Conservation (phyloP, 805 yeast species). For the Candida michaelii region DNA sequence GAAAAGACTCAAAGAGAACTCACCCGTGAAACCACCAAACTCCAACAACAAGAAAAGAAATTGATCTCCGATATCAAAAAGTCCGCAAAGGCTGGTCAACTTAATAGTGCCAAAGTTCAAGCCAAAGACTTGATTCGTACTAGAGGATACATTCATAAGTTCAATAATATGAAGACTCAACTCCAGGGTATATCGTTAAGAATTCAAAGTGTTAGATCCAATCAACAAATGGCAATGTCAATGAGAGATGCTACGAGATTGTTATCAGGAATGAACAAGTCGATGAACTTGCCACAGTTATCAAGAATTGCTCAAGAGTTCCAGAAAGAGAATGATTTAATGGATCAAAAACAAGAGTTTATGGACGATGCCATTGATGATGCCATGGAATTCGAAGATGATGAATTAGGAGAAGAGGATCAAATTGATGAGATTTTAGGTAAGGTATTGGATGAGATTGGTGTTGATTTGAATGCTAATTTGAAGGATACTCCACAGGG, state of each 20-base stretch:
- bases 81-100: conserved; percentile 87
- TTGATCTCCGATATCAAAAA: conserved; percentile 82
- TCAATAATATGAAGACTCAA: conserved; percentile 91
- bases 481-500: conserved; percentile 47
- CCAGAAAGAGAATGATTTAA: conserved; percentile 88
- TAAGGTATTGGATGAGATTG: conserved; percentile 93
- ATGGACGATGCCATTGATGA: conserved; percentile 98
- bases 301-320: conserved; percentile 92
- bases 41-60: conserved; percentile 91
- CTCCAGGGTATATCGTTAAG: conserved; percentile 91
- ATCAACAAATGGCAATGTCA: conserved; percentile 91
- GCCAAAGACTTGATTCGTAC: conserved; percentile 95
- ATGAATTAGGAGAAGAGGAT: conserved; percentile 76
- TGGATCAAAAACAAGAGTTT: conserved; percentile 99
- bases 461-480: conserved; percentile 68
- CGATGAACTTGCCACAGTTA: conserved; percentile 87
- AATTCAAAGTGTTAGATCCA: conserved; percentile 87
- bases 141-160: conserved; percentile 77
- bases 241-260: conserved; percentile 92
- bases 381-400: conserved; percentile 83
- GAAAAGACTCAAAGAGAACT: conserved; percentile 94
- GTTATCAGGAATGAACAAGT: conserved; percentile 81
- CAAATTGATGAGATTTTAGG: conserved; percentile 89
- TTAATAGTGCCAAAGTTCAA: conserved; percentile 87
- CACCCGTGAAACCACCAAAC: conserved; percentile 79